A percentile compares a stretch with the other conserved stretches of the same genome.
Conservation (phyloP, 169 alveolate genomes). For the Babesia caballi region DNA sequence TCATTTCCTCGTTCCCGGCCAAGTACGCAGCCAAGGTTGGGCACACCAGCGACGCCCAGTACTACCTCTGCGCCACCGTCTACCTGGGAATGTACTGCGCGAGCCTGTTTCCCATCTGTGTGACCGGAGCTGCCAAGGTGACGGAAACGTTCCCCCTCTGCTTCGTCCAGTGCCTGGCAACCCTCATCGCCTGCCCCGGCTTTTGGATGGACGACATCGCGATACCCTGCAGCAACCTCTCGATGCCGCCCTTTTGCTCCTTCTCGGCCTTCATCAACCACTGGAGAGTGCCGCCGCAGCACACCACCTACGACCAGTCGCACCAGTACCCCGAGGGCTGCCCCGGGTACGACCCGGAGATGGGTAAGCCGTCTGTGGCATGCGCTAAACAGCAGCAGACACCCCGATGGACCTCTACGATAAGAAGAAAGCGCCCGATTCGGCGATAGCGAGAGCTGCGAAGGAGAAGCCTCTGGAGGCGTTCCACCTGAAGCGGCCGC, state of each 20-base stretch:
- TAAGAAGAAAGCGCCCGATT: conserved; percentile 35
- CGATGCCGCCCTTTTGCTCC: conserved; percentile 85
- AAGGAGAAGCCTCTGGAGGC: conserved; percentile 29
- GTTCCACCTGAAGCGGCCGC: conserved; percentile 13
- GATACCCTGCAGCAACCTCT: conserved; percentile 71
- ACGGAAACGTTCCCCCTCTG: conserved; percentile 63
- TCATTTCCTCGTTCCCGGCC: conserved; percentile 79
- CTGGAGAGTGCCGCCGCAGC: conserved; percentile 79
- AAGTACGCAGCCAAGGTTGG: conserved; percentile 83
- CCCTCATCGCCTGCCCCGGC: conserved; percentile 85
- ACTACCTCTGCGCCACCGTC: conserved; percentile 77
- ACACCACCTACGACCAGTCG: conserved; percentile 76
- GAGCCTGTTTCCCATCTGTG: conserved; percentile 80
- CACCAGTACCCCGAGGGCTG: conserved; percentile 76
- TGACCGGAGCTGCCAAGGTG: conserved; percentile 73
- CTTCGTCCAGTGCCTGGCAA: conserved; percentile 81
- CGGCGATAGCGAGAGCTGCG: conserved; percentile 58
- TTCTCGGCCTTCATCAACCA: conserved; percentile 79
- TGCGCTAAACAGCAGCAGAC: background rate
- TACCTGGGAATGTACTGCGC: conserved; percentile 84
- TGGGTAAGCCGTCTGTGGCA: conserved; percentile 8
- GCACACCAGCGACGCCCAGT: conserved; percentile 77
- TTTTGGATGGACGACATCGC: conserved; percentile 80
- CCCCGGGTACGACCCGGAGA: conserved; percentile 66
- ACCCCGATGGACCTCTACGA: conserved; percentile 52